A percentile compares a stretch with the other conserved stretches of the same genome.
phyloP scores from a whole-genome alignment of 2,329 filamentous ascomycete species.

The Cordyceps tenuipes region DNA sequence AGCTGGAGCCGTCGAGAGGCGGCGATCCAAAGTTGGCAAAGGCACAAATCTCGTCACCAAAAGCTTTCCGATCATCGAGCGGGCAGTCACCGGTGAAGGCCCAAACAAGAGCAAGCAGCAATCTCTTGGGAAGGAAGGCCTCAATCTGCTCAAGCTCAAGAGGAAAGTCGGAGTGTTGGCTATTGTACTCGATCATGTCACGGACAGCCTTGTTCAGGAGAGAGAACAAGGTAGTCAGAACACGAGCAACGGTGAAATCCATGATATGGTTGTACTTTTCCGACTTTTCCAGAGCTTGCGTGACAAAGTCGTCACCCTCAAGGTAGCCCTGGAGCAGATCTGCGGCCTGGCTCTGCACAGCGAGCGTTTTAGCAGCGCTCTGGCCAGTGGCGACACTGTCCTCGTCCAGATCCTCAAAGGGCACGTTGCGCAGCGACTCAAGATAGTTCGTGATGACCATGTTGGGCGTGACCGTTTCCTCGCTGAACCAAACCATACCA shows the following conservation, averaged over 20 bases:
- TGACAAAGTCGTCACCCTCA: slow-evolving; percentile 70
- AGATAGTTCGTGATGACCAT: slow-evolving; percentile 95
- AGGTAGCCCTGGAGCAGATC: slow-evolving; percentile 70
- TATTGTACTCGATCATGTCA: slow-evolving; percentile 91
- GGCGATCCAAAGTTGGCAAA: slow-evolving; percentile 83
- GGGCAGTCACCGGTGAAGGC: slow-evolving; percentile 93
- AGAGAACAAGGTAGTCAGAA: slow-evolving; percentile 88
- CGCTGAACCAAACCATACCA: slow-evolving; percentile 99
- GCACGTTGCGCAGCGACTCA: slow-evolving; percentile 67
- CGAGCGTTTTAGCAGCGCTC: slow-evolving; percentile 68
- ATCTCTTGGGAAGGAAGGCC: slow-evolving; percentile 83
- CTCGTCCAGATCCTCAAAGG: slow-evolving; percentile 94
- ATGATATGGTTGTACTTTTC: slow-evolving; percentile 88
- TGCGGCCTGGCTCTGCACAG: slow-evolving; percentile 70
- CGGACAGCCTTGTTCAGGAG: slow-evolving; percentile 89
- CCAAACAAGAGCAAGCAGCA: slow-evolving; percentile 89
- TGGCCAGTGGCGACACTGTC: slow-evolving; percentile 72
- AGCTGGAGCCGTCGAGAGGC: slow-evolving; percentile 65
- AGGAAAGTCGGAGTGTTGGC: slow-evolving; percentile 88
- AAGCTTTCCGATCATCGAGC: slow-evolving; percentile 74
- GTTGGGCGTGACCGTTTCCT: slow-evolving; percentile 84
- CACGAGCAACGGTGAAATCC: slow-evolving; percentile 89
- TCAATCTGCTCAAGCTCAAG: slow-evolving; percentile 86
- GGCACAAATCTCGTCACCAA: slow-evolving; percentile 75
- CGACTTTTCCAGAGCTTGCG: slow-evolving; percentile 68